These are phyloP conservation scores for Pythium rishiriense DNA, from an alignment of 352 stramenopile species.

Conservation along the genomic window DNA sequence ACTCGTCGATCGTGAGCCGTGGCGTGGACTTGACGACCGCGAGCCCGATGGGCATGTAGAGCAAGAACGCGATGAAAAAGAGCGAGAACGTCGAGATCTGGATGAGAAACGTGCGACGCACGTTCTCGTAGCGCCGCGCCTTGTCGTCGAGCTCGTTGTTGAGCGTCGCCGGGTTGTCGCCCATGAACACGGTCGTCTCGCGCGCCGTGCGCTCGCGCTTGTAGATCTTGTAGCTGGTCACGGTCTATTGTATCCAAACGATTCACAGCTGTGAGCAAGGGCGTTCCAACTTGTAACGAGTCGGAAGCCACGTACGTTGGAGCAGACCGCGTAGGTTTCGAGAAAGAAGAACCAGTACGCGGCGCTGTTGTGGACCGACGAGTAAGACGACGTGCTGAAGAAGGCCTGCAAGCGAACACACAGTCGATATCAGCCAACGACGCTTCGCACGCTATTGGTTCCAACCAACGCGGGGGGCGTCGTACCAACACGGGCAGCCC, in stretches of 20 bases:
- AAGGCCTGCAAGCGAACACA: conserved; percentile 37
- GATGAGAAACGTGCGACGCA: conserved; percentile 43
- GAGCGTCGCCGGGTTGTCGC: conserved; percentile 25
- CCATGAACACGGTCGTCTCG: conserved; percentile 28
- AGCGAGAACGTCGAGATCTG: conserved; percentile 43
- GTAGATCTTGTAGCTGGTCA: conserved; percentile 57
- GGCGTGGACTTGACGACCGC: conserved; percentile 42
- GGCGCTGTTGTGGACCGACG: conserved; percentile 51
- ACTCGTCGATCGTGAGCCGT: conserved; percentile 52
- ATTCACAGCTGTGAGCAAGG: not conserved
- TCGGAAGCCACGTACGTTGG: conserved; percentile 55
- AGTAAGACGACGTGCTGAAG: conserved; percentile 62
- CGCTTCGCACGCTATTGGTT: no score
- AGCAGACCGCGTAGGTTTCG: conserved; percentile 52
- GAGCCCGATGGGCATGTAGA: conserved; percentile 70
- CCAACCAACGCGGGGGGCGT: no score
- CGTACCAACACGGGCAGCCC: conserved; percentile 54
- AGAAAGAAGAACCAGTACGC: conserved; percentile 75
- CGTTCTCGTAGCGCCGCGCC: conserved; percentile 26
- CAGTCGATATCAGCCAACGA: no score
- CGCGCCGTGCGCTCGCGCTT: conserved; percentile 30
- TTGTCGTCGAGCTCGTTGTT: conserved; percentile 35
- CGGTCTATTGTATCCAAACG: conserved; percentile 26
- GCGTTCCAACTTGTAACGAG: no score
- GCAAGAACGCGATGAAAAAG: conserved; percentile 68